These are phyloP conservation scores for Colletotrichum karsti DNA, from an alignment of 2,329 filamentous ascomycete species.

Conservation along the genomic window DNA sequence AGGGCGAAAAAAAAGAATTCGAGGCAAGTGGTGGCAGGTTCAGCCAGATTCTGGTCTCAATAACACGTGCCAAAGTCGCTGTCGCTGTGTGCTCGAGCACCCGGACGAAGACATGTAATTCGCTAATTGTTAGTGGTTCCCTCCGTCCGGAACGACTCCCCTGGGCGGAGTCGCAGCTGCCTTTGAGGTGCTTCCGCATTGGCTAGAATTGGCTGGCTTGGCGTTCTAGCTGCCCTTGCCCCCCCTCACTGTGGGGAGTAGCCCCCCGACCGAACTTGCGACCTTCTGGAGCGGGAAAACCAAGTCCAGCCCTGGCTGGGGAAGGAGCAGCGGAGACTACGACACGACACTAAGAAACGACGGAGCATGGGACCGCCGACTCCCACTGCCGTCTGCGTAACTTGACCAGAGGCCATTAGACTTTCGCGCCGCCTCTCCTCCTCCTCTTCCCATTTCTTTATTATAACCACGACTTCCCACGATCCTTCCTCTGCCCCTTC, in stretches of 20 bases:
- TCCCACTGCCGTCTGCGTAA: conserved; percentile 1
- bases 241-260: conserved; percentile 20
- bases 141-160: conserved; percentile 29
- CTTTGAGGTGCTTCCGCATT: conserved; percentile 26
- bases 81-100: background rate
- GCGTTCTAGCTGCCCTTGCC: conserved; percentile 18
- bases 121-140: conserved; percentile 23
- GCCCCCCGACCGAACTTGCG: conserved; percentile 20
- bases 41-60: background rate
- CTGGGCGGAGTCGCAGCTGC: conserved; percentile 22
- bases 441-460: conserved; percentile 1
- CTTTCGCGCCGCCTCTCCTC: conserved; percentile 1
- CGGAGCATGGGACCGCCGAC: conserved; percentile 8
- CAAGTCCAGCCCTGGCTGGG: conserved; percentile 2
- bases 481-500: background rate
- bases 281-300: conserved; percentile 9
- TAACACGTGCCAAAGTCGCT: conserved; percentile 22
- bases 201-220: conserved; percentile 24
- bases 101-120: background rate
- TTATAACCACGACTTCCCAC: conserved; percentile 1
- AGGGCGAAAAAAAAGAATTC: background rate
- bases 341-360: background rate
- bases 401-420: conserved; percentile 4
- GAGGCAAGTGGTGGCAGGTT: background rate
- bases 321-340: background rate